Percentiles rank a stretch among this genome's conserved stretches.
These are phyloP conservation scores for Nadsonia fulvescens DNA, from an alignment of 805 yeast species.

Conservation along the genomic window DNA sequence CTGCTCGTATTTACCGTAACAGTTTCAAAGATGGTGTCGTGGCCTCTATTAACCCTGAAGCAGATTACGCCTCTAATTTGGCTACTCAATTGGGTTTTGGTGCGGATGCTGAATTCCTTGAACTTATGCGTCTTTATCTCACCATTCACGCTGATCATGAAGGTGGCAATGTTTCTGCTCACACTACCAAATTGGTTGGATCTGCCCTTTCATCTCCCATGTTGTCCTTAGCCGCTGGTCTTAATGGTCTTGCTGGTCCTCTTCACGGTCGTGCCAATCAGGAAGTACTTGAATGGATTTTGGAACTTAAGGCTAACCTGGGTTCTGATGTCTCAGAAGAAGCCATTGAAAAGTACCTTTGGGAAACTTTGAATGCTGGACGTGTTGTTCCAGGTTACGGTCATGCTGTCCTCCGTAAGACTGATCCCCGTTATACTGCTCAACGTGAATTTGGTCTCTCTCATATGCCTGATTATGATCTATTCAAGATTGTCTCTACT, in stretches of 20 bases:
- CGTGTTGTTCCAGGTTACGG: conserved; percentile 82
- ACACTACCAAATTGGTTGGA: conserved; percentile 67
- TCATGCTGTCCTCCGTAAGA: conserved; percentile 68
- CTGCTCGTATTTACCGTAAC: conserved; percentile 60
- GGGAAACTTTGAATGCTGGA: conserved; percentile 54
- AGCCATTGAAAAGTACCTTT: conserved; percentile 46
- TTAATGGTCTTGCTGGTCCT: conserved; percentile 75
- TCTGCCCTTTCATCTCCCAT: conserved; percentile 64
- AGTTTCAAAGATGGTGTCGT: conserved; percentile 32
- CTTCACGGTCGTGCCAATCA: conserved; percentile 76
- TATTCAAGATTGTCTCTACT: conserved; percentile 48
- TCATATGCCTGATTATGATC: conserved; percentile 40
- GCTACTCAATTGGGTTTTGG: conserved; percentile 46
- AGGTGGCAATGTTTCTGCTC: conserved; percentile 75
- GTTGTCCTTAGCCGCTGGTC: conserved; percentile 60
- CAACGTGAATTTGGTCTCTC: conserved; percentile 48
- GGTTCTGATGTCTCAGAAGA: conserved; percentile 22
- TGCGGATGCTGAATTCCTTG: conserved; percentile 31
- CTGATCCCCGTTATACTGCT: conserved; percentile 69
- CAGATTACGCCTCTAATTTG: conserved; percentile 61
- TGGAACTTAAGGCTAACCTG: conserved; percentile 31
- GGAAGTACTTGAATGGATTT: conserved; percentile 61
- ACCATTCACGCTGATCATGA: conserved; percentile 69
- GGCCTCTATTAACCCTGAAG: conserved; percentile 33
- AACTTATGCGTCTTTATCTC: conserved; percentile 53